A percentile compares a stretch with the other conserved stretches of the same genome.
Conservation (phyloP, 2,329 filamentous ascomycete species). For the Pezicula radicicola region DNA sequence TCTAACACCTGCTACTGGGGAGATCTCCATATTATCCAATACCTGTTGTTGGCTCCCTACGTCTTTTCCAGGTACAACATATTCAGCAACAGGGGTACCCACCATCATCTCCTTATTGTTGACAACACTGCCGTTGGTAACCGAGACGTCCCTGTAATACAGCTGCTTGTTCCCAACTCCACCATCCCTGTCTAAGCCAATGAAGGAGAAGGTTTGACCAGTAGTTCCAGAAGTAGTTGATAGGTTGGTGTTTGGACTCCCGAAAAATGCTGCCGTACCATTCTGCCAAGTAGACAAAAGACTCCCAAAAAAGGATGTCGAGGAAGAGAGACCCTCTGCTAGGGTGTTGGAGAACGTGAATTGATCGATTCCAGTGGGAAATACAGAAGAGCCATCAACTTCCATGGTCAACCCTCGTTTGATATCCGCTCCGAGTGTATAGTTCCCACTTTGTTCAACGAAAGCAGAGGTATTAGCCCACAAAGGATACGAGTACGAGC, state of each 20-base stretch:
- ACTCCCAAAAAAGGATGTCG: slow-evolving; percentile 31
- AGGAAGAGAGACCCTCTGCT: slow-evolving; percentile 12
- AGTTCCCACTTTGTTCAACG: slow-evolving; percentile 38
- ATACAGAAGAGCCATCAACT: slow-evolving; percentile 43
- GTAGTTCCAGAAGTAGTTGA: slow-evolving; percentile 52
- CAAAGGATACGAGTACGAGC: slow-evolving; percentile 58
- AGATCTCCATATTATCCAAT: neutral
- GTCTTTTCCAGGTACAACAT: slow-evolving; percentile 3
- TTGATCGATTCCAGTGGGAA: slow-evolving; percentile 59
- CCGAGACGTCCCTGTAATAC: slow-evolving; percentile 55
- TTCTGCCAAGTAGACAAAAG: slow-evolving; percentile 50
- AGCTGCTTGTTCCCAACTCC: slow-evolving; percentile 32
- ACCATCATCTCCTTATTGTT: slow-evolving; percentile 42
- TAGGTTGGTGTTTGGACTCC: slow-evolving; percentile 40
- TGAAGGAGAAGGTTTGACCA: slow-evolving; percentile 53
- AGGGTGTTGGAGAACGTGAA: slow-evolving; percentile 37
- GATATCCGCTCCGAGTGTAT: slow-evolving; percentile 47
- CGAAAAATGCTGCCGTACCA: slow-evolving; percentile 55
- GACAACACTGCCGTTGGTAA: slow-evolving; percentile 50
- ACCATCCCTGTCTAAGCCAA: slow-evolving; percentile 34
- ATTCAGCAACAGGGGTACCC: slow-evolving; percentile 17
- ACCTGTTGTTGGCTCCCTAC: slow-evolving; percentile 9
- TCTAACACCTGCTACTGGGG: slow-evolving; percentile 24
- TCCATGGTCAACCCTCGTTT: slow-evolving; percentile 45
- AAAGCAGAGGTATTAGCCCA: slow-evolving; percentile 50